Evolutionary conservation across 768 basidiomycete species (phyloP).

Genomic region (Leccinum imitatum): DNA sequence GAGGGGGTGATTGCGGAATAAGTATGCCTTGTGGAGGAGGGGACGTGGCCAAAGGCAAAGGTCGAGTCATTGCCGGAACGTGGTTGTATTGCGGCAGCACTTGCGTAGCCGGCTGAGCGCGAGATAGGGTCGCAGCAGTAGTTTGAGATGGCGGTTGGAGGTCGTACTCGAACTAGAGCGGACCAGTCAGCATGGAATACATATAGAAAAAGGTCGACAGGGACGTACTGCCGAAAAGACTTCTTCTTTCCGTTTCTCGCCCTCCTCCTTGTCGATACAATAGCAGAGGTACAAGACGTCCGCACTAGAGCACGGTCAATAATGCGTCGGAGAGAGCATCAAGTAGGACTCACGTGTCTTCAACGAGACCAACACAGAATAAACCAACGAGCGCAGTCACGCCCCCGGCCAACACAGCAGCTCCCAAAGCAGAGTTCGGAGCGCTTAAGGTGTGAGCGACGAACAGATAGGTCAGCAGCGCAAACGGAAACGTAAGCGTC

Average conservation of each 20-base stretch:
- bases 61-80: constrained; percentile 8
- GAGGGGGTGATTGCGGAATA: constrained; percentile 10
- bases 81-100: constrained; percentile 13
- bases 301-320: constrained; percentile 38
- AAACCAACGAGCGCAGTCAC: constrained; percentile 79
- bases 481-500: constrained; percentile 79
- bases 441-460: constrained; percentile 77
- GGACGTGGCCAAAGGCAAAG: constrained; percentile 8
- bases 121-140: constrained; percentile 14
- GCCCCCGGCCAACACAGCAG: constrained; percentile 73
- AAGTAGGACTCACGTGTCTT: constrained; percentile 57
- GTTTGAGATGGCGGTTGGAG: constrained; percentile 21
- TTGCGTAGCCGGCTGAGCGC: constrained; percentile 8
- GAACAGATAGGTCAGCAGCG: constrained; percentile 81
- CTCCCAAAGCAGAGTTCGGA: constrained; percentile 71
- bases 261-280: constrained; percentile 59
- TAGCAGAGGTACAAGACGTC: constrained; percentile 69
- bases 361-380: constrained; percentile 80
- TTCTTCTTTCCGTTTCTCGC: constrained; percentile 48
- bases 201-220: not conserved
- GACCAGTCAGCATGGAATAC: constrained; percentile 6
- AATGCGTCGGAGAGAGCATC: not conserved
- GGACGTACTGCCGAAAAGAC: constrained; percentile 55
- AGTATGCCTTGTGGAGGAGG: constrained; percentile 16
- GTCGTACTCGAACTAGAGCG: constrained; percentile 42